phyloP scores from a whole-genome alignment of 805 yeast genomes.

The Pichia heedii region DNA sequence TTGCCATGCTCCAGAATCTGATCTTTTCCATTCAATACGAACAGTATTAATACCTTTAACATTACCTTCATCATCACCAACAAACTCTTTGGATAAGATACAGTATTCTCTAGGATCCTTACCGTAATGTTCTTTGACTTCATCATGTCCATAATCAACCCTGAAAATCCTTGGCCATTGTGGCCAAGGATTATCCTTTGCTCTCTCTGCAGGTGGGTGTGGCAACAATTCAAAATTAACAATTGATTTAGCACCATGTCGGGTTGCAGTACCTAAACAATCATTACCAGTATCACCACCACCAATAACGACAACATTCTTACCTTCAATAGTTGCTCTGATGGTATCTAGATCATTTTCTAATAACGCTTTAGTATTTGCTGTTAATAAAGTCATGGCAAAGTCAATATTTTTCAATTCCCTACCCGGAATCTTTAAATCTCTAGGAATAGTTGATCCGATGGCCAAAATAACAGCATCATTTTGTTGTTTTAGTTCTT shows the following conservation, averaged over 20 bases:
- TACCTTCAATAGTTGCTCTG: slow-evolving; percentile 63
- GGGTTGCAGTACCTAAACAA: slow-evolving; percentile 93
- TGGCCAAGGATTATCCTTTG: slow-evolving; percentile 98
- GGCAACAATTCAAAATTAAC: slow-evolving; percentile 92
- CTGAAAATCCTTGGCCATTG: slow-evolving; percentile 99
- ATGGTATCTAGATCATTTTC: slow-evolving; percentile 74
- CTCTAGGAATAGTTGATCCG: slow-evolving; percentile 96
- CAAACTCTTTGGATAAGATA: slow-evolving; percentile 89
- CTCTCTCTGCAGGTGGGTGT: slow-evolving; percentile 76
- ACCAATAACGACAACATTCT: slow-evolving; percentile 92
- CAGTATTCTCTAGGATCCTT: slow-evolving; percentile 97
- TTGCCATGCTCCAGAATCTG: slow-evolving; percentile 96
- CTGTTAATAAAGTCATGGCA: slow-evolving; percentile 86
- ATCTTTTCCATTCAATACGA: slow-evolving; percentile 95
- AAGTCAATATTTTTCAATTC: slow-evolving; percentile 80
- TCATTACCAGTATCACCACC: slow-evolving; percentile 99
- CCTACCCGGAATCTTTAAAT: slow-evolving; percentile 89
- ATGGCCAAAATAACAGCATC: slow-evolving; percentile 89
- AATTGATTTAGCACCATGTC: slow-evolving; percentile 95
- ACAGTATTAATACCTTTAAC: slow-evolving; percentile 94
- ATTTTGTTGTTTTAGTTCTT: slow-evolving; percentile 49
- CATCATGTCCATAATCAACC: slow-evolving; percentile 96
- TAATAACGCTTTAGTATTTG: slow-evolving; percentile 85
- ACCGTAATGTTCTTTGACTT: slow-evolving; percentile 90
- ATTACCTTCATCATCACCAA: slow-evolving; percentile 90